Evolutionary conservation across 208 protist species (phyloP).

Genomic region (Cochliopodium minus): DNA sequence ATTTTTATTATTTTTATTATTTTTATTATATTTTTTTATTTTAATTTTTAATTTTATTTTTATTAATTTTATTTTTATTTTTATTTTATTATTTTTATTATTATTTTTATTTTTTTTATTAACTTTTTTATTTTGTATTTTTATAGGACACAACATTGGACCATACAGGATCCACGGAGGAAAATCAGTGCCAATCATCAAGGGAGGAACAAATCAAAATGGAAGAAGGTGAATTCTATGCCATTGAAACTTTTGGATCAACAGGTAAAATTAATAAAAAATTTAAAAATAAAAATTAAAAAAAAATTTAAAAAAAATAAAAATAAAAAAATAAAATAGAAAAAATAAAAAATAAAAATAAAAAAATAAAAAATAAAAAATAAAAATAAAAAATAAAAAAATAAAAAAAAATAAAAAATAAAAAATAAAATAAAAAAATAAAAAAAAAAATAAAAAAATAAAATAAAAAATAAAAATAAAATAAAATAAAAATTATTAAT

Average conservation of each 20-base stretch:
- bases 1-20: no score
- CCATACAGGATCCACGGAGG: slow-evolving; percentile 94
- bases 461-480: background rate
- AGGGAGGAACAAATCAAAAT: slow-evolving; percentile 73
- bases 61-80: no score
- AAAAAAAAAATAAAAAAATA: background rate
- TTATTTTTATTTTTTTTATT: no score
- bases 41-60: slow-evolving; percentile 12
- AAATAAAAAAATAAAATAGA: slow-evolving; percentile 10
- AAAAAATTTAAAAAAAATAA: slow-evolving; percentile 20
- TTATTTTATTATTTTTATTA: no score
- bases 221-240: slow-evolving; percentile 91
- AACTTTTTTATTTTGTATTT: no score
- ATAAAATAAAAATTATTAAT: no score
- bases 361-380: slow-evolving; percentile 11
- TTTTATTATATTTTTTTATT: slow-evolving; percentile 2
- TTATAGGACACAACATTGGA: slow-evolving; percentile 91
- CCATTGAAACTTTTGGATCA: slow-evolving; percentile 98
- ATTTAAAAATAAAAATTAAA: background rate
- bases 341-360: slow-evolving; percentile 8
- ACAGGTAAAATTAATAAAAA: slow-evolving; percentile 63
- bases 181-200: slow-evolving; percentile 95
- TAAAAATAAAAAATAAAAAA: background rate
- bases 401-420: slow-evolving; percentile 9
- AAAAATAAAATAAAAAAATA: background rate